These are phyloP conservation scores for Rhodotorula sp. DNA, from an alignment of 1,284 basidiomycete genomes.

Conservation along the genomic window DNA sequence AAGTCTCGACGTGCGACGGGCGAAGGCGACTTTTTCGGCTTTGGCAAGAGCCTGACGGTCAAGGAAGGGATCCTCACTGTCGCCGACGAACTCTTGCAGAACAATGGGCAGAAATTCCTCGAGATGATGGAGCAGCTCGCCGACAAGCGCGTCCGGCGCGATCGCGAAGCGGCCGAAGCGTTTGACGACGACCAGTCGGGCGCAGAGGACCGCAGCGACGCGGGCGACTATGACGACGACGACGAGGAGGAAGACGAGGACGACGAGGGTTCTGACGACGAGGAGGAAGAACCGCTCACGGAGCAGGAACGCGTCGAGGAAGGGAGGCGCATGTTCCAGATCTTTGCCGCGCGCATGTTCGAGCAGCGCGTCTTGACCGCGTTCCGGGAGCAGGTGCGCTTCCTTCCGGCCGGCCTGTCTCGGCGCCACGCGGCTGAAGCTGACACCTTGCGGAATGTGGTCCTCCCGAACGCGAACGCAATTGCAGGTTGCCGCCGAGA, in stretches of 20 bases:
- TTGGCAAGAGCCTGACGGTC: constrained; percentile 75
- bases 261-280: constrained; percentile 44
- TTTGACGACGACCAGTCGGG: constrained; percentile 62
- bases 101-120: constrained; percentile 96
- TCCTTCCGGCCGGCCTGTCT: neutral
- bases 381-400: constrained; percentile 68
- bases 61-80: constrained; percentile 95
- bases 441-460: neutral
- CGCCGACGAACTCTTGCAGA: constrained; percentile 95
- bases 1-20: constrained; percentile 45
- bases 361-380: constrained; percentile 94
- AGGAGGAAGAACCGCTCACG: constrained; percentile 50
- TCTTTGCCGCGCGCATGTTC: constrained; percentile 99
- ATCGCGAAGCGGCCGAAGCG: constrained; percentile 80
- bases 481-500: constrained; percentile 74
- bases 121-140: constrained; percentile 99
- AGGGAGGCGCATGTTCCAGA: constrained; percentile 98
- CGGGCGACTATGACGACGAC: constrained; percentile 40
- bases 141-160: constrained; percentile 86
- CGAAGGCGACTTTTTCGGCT: constrained; percentile 70
- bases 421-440: neutral
- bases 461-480: too few species aligned
- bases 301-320: constrained; percentile 91
- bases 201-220: constrained; percentile 55
- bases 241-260: constrained; percentile 52